Conservation (phyloP, 768 basidiomycete genomes). For the Mycena galericulata region DNA sequence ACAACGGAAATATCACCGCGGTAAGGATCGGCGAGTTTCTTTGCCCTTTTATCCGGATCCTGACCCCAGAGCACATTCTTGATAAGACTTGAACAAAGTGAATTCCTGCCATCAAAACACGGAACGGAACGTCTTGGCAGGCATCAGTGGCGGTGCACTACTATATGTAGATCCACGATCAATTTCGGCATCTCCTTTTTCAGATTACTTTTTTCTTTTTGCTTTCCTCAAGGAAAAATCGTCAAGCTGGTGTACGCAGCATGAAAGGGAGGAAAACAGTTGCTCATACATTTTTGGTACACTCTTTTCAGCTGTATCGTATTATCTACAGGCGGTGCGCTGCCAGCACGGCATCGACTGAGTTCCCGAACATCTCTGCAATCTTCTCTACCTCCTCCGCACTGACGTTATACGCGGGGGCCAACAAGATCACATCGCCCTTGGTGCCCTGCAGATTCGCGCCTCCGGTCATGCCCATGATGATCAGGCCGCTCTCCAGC, state of each 20-base stretch:
- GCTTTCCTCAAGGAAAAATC: no score
- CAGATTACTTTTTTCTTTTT: no score
- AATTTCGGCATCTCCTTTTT: no score
- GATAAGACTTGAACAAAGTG: no score
- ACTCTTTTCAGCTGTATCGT: neutral
- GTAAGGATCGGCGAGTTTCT: neutral
- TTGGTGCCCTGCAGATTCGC: slow-evolving; percentile 74
- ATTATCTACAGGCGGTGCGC: slow-evolving; percentile 46
- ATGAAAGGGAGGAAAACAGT: no score
- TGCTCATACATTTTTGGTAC: slow-evolving; percentile 1
- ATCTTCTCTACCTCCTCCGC: slow-evolving; percentile 76
- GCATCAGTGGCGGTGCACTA: no score
- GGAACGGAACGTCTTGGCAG: no score
- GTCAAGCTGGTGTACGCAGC: no score
- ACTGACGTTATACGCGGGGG: slow-evolving; percentile 86
- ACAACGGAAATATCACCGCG: neutral
- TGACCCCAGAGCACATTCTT: neutral
- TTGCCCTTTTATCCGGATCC: neutral
- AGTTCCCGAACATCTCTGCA: slow-evolving; percentile 72
- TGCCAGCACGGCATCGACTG: slow-evolving; percentile 72
- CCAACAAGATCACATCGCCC: slow-evolving; percentile 79
- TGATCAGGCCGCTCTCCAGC: slow-evolving; percentile 73
- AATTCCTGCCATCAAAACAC: no score
- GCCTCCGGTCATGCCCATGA: slow-evolving; percentile 82
- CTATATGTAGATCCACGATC: no score